These are phyloP conservation scores for Kalmanozyma brasiliensis DNA, from an alignment of 1,284 basidiomycete species.

Conservation along the genomic window DNA sequence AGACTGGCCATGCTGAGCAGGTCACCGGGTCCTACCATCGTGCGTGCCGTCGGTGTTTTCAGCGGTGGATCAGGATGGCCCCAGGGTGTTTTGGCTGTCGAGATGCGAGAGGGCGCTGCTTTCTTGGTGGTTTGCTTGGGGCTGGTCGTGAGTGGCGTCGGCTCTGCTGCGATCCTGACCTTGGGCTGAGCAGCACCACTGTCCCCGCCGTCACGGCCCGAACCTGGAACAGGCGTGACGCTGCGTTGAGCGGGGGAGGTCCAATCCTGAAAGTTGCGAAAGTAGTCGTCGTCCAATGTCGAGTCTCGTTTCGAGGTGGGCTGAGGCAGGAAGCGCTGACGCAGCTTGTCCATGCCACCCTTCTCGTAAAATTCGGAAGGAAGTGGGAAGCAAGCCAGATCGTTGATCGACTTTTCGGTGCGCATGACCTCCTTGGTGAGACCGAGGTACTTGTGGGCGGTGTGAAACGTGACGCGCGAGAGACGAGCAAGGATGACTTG, in stretches of 20 bases:
- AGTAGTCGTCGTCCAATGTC: slow-evolving; percentile 50
- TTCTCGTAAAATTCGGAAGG: slow-evolving; percentile 91
- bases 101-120: slow-evolving; percentile 5
- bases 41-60: slow-evolving; percentile 57
- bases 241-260: slow-evolving; percentile 29
- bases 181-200: slow-evolving; percentile 16
- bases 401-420: slow-evolving; percentile 95
- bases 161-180: slow-evolving; percentile 24
- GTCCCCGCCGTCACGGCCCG: neutral
- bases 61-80: slow-evolving; percentile 59
- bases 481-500: slow-evolving; percentile 96
- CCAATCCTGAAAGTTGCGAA: slow-evolving; percentile 49
- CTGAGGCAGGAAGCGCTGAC: slow-evolving; percentile 76
- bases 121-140: slow-evolving; percentile 23
- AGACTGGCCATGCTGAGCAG: slow-evolving; percentile 70
- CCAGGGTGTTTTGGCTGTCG: slow-evolving; percentile 53
- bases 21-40: slow-evolving; percentile 70
- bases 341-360: slow-evolving; percentile 87
- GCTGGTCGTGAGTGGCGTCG: slow-evolving; percentile 8
- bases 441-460: slow-evolving; percentile 94
- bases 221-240: slow-evolving; percentile 33
- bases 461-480: slow-evolving; percentile 92
- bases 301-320: slow-evolving; percentile 39
- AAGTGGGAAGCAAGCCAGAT: slow-evolving; percentile 92
- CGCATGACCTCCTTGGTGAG: slow-evolving; percentile 93